phyloP scores from a whole-genome alignment of 2,329 filamentous ascomycete species.

The Aspergillus puulaauensis region DNA sequence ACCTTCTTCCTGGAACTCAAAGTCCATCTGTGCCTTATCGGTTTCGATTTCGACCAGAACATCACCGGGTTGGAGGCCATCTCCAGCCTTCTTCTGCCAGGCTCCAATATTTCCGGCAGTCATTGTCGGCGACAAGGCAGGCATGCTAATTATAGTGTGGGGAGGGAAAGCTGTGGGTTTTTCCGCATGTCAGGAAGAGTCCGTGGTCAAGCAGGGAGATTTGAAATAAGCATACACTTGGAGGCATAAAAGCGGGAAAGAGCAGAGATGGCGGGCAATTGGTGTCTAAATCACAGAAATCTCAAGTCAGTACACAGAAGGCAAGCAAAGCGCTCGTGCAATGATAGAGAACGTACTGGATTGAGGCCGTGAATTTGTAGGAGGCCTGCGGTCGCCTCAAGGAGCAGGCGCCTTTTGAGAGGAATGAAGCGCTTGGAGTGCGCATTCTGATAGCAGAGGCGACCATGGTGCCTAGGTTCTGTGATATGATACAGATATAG shows the following conservation, averaged over 20 bases:
- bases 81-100: conserved; percentile 97
- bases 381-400: conserved; percentile 47
- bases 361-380: conserved; percentile 43
- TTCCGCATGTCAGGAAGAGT: conserved; percentile 22
- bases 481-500: conserved; percentile 22
- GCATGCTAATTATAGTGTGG: conserved; percentile 96
- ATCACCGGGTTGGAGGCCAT: conserved; percentile 83
- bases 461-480: conserved; percentile 52
- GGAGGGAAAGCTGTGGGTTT: conserved; percentile 77
- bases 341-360: conserved; percentile 35
- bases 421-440: conserved; percentile 43
- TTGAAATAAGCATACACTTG: conserved; percentile 55
- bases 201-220: background rate
- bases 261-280: conserved; percentile 56
- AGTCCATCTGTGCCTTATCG: conserved; percentile 99
- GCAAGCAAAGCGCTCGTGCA: background rate
- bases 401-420: conserved; percentile 41
- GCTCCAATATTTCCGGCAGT: conserved; percentile 90
- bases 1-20: conserved; percentile 98
- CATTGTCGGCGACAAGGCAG: conserved; percentile 97
- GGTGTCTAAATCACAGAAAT: conserved; percentile 28
- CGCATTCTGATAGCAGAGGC: conserved; percentile 50
- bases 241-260: conserved; percentile 68
- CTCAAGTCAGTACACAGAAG: conserved; percentile 20
- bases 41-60: conserved; percentile 98